Base-by-base conservation (phyloP, 306 rosid species). In the Amphicarpaea edgeworthii region DNA sequence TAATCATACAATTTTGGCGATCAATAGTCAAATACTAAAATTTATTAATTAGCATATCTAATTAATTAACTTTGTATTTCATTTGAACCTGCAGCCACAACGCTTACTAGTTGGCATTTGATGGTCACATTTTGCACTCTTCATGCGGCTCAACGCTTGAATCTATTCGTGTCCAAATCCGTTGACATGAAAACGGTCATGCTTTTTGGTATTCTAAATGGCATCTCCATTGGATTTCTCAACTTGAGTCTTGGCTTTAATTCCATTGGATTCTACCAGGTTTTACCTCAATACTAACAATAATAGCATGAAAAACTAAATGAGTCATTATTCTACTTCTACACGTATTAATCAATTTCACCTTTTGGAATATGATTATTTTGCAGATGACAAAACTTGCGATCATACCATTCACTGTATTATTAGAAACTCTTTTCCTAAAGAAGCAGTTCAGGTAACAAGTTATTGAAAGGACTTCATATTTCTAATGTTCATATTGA, bases 301-400 rank as follows among this genome's bases (percentile, higher is more conserved):
- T 40, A 40, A 40, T 40, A 40, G 45, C 12, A 40, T 40, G 3
- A 9, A 40, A 38, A 40, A 40, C 45, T 1, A 40, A 10, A 10
- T 9, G 45, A 40, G 45, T 11, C n/a, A 62, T 78, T n/a, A n/a
- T n/a, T n/a, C n/a, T n/a, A n/a, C n/a, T n/a, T 34, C 38, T 77
- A 17, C 17, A 20, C 7, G 16, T 20, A 23, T 30, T 61, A 68
- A 23, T 30, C 55, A 68, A 55, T 16, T 74, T 45, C 59, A 21
- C 47, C 37, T 53, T 61, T 41, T 64, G 55, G 17, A 20, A 41
- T n/a, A n/a, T 80, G 68, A 24, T 57, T 5, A 3, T 23, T 68
- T 58, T 78, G 83, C 89, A 95, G 99, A 95, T 95, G 99, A 95
- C 99, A 59, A 95, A 95, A 85, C 99, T 95, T 81, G 99, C 99